Conservation (phyloP, 2,329 filamentous ascomycete species). For the Neofusicoccum umdonicola region DNA sequence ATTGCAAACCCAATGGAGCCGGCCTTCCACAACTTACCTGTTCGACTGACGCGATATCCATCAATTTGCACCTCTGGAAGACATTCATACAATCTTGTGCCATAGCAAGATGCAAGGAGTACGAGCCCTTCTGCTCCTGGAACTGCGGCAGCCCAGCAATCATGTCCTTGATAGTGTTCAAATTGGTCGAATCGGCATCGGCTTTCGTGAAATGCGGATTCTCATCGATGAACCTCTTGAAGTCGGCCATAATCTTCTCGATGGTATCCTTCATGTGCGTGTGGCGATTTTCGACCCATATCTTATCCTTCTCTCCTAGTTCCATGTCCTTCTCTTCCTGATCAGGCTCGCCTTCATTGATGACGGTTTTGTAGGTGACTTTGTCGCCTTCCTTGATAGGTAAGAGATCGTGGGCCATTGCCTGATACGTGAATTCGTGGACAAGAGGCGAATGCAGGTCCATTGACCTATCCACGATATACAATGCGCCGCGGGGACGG, state of each 20-base stretch:
- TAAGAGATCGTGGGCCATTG: slow-evolving; percentile 93
- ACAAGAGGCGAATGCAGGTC: slow-evolving; percentile 83
- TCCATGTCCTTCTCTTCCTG: slow-evolving; percentile 87
- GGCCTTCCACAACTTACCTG: slow-evolving; percentile 52
- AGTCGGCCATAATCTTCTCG: slow-evolving; percentile 87
- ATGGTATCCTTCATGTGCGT: slow-evolving; percentile 98
- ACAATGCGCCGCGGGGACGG: slow-evolving; percentile 75
- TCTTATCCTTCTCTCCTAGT: slow-evolving; percentile 82
- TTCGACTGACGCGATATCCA: slow-evolving; percentile 83
- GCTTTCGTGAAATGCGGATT: slow-evolving; percentile 89
- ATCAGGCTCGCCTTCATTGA: slow-evolving; percentile 70
- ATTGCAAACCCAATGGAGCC: no score
- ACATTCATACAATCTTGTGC: slow-evolving; percentile 95
- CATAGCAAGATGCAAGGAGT: slow-evolving; percentile 93
- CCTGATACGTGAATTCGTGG: slow-evolving; percentile 97
- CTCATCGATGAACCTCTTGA: slow-evolving; percentile 84
- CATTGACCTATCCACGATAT: slow-evolving; percentile 91
- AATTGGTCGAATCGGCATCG: slow-evolving; percentile 65
- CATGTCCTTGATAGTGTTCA: slow-evolving; percentile 97
- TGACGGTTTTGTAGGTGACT: slow-evolving; percentile 74
- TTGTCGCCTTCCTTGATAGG: slow-evolving; percentile 87
- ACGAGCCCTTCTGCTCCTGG: slow-evolving; percentile 91
- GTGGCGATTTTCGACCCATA: slow-evolving; percentile 94
- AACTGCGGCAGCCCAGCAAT: slow-evolving; percentile 91
- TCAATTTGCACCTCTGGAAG: slow-evolving; percentile 80